phyloP scores from a whole-genome alignment of 1,139 yeast species.

The Candida smagusa region DNA sequence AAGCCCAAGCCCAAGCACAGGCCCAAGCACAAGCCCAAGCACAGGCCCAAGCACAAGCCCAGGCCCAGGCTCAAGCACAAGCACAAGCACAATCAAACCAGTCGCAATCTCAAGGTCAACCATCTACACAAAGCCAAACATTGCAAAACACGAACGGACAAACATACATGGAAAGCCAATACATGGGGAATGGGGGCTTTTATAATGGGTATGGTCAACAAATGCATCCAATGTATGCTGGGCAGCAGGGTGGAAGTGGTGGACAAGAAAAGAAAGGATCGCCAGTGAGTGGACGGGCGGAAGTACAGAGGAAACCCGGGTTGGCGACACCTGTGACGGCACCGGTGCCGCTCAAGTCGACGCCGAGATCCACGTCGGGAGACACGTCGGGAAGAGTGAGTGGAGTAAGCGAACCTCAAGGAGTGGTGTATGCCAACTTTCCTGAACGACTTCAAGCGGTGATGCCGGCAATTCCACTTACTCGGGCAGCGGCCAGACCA shows the following conservation, averaged over 20 bases:
- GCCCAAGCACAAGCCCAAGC: slow-evolving; percentile 1
- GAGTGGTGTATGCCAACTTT: slow-evolving; percentile 14
- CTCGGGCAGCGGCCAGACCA: slow-evolving; percentile 30
- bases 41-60: not conserved
- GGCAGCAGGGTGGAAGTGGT: not conserved
- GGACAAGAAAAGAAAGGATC: not conserved
- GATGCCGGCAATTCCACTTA: slow-evolving; percentile 40
- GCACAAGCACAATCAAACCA: slow-evolving; percentile 1
- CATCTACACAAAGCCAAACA: not conserved
- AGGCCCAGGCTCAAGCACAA: not conserved
- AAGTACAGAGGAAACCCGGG: not conserved
- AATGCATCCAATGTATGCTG: not conserved
- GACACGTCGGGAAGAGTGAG: slow-evolving; percentile 4
- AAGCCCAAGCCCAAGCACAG: slow-evolving; percentile 16
- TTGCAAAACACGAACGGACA: slow-evolving; percentile 1
- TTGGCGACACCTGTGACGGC: slow-evolving; percentile 1
- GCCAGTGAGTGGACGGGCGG: not conserved
- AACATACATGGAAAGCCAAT: not conserved
- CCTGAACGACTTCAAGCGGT: slow-evolving; percentile 19
- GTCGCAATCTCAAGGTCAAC: slow-evolving; percentile 1
- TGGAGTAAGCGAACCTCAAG: slow-evolving; percentile 5
- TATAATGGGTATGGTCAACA: not conserved
- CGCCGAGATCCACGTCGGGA: slow-evolving; percentile 4
- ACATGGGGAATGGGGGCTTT: not conserved
- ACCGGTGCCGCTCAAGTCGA: slow-evolving; percentile 1